These are phyloP conservation scores for Pachyrhizus erosus DNA, from an alignment of 306 rosid species.

Conservation along the genomic window DNA sequence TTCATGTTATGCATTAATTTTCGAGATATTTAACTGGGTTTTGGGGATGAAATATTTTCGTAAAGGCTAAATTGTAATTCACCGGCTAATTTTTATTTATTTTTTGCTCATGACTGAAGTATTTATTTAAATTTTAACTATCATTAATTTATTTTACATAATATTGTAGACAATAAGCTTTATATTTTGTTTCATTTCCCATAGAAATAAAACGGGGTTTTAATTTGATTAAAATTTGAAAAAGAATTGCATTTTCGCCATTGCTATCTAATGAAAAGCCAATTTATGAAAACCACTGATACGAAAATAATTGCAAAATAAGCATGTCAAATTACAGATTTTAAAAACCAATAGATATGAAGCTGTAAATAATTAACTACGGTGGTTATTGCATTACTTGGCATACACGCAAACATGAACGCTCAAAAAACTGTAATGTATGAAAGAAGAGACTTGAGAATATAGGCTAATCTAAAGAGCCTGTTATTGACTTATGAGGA, in stretches of 20 bases:
- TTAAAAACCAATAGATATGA: not conserved
- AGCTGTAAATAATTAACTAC: no score
- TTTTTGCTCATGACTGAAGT: not conserved
- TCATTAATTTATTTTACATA: no score
- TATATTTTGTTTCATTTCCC: not conserved
- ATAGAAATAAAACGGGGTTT: not conserved
- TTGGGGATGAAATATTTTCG: not conserved
- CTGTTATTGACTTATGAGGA: no score
- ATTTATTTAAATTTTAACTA: no score
- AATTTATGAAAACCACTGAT: not conserved
- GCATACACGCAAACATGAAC: not conserved
- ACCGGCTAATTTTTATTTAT: not conserved
- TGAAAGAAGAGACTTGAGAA: not conserved
- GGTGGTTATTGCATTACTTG: no score
- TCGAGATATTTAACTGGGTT: not conserved
- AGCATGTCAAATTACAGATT: not conserved
- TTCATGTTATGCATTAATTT: not conserved
- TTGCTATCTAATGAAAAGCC: not conserved
- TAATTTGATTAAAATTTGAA: not conserved
- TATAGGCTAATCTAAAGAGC: not conserved
- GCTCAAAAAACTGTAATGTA: not conserved
- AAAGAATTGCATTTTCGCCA: not conserved
- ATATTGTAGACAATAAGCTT: not conserved
- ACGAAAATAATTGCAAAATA: not conserved
- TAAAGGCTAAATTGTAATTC: not conserved